Evolutionary conservation across 176 grass and related monocot genomes (phyloP), one percentile per base, ranked within the genome.

Genomic region (Ensete glaucum): DNA sequence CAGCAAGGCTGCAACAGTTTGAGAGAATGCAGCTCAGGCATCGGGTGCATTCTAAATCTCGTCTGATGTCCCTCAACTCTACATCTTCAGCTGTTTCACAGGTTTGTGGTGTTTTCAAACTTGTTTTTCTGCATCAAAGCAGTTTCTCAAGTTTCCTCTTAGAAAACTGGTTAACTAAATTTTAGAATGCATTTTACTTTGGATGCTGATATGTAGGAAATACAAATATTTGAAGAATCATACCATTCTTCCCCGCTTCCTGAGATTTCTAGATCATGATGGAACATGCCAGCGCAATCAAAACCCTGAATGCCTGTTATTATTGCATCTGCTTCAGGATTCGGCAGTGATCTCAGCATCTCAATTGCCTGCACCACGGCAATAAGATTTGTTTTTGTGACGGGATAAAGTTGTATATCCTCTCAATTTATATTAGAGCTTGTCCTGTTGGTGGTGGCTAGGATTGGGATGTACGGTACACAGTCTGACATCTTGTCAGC

Each of bases 201-300:
- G 54, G n/a, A n/a, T 84, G 51, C 62, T 24, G 51, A 64, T 80
- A 76, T 82, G 81, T 82, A 94, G 95, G 95, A 98, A 73, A 87
- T 91, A 72, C 82, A 84, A 81, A 88, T 79, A 85, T 85, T 55
- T n/a, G 86, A 99, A 84, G 96, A 88, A 89, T 77, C 79, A 76
- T 11, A 9, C 5, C 66, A 52, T 1, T 76, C 85, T 59, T 82
- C 81, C 15, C 76, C 82, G 5, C 51, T 85, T 56, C 80, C 86
- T 78, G 96, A 89, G 75, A 86, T 75, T 43, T 43, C 88, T 63
- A 83, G 4, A 43, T 43, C 4, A 82, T 79, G 84, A 71, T 85
- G 74, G 87, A 75, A 71, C 72, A 86, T 86, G 79, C 84, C 83
- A 43, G 86, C 74, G 93, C 89, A 82, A 57, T 78, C 14, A 50